Evolutionary conservation across 768 basidiomycete genomes (phyloP).

Genomic region (Phaeotremella skinneri): DNA sequence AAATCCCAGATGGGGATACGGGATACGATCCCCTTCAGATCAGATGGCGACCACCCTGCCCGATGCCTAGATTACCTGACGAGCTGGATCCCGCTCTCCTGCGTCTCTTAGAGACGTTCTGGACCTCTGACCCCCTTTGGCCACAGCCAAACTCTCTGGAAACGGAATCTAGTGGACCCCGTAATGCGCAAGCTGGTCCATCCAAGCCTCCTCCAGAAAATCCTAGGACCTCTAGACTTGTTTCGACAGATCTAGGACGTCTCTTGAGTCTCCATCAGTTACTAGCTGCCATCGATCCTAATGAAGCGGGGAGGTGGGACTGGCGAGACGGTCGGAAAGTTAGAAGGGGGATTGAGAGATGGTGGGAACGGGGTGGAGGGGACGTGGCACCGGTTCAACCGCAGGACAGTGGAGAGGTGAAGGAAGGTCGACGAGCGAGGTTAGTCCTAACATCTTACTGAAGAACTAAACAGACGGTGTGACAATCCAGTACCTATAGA

Average conservation of each 20-base stretch:
- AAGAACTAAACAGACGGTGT: not conserved
- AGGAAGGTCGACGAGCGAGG: slow-evolving; percentile 18
- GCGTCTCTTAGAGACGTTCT: slow-evolving; percentile 42
- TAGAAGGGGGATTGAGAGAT: slow-evolving; percentile 69
- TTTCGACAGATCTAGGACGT: slow-evolving; percentile 19
- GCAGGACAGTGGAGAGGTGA: slow-evolving; percentile 22
- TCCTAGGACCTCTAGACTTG: slow-evolving; percentile 14
- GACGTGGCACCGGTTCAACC: slow-evolving; percentile 46
- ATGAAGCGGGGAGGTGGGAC: slow-evolving; percentile 82
- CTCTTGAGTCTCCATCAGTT: slow-evolving; percentile 63
- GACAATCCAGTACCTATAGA: not conserved
- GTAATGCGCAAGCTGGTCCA: not conserved
- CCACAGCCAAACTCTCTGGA: not conserved
- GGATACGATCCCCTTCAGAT: slow-evolving; percentile 6
- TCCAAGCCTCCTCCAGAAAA: not conserved
- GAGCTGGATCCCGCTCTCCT: slow-evolving; percentile 10
- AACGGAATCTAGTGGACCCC: not conserved
- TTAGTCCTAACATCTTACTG: slow-evolving; percentile 1
- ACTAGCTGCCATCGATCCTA: slow-evolving; percentile 66
- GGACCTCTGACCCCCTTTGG: slow-evolving; percentile 30
- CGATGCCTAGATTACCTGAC: slow-evolving; percentile 19
- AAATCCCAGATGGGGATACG: too few relatives aligned
- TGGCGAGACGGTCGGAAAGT: slow-evolving; percentile 94
- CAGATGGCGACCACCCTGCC: slow-evolving; percentile 38
- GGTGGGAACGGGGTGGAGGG: slow-evolving; percentile 64